These are phyloP conservation scores for Juglanconis oblonga DNA, from an alignment of 2,329 filamentous ascomycete species.

Conservation along the genomic window DNA sequence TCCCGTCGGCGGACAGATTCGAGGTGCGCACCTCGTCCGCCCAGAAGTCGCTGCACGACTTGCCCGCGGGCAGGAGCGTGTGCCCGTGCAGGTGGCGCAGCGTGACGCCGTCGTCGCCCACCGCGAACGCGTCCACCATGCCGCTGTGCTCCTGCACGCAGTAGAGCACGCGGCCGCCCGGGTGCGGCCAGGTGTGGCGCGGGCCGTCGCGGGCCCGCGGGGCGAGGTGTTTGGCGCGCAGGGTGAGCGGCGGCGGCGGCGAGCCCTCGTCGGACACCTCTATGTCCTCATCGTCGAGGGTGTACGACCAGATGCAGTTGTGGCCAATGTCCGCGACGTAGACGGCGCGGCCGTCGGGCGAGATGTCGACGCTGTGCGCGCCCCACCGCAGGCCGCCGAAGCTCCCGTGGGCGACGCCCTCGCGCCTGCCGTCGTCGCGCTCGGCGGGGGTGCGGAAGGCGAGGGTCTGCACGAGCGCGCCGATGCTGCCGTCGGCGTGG, in stretches of 20 bases:
- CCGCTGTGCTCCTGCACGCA: slow-evolving; percentile 22
- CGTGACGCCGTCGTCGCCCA: slow-evolving; percentile 7
- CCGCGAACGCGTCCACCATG: slow-evolving; percentile 20
- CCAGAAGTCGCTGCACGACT: slow-evolving; percentile 12
- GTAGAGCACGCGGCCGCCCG: slow-evolving; percentile 20
- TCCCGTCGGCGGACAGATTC: neutral
- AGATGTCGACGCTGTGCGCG: slow-evolving; percentile 19
- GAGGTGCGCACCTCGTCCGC: slow-evolving; percentile 22
- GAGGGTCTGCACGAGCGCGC: slow-evolving; percentile 15
- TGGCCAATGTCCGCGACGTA: slow-evolving; percentile 22
- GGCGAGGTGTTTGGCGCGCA: slow-evolving; percentile 29
- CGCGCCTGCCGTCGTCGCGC: slow-evolving; percentile 16
- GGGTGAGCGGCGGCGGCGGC: neutral
- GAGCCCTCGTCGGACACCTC: neutral
- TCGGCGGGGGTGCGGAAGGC: slow-evolving; percentile 15
- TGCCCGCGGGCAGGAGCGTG: slow-evolving; percentile 11
- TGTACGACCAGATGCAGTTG: slow-evolving; percentile 21
- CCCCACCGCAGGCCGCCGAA: slow-evolving; percentile 21
- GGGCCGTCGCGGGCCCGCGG: slow-evolving; percentile 19
- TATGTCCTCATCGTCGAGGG: slow-evolving; percentile 2
- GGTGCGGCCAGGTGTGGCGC: slow-evolving; percentile 21
- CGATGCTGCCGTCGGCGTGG: slow-evolving; percentile 14
- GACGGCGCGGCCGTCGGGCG: slow-evolving; percentile 18
- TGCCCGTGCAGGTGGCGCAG: slow-evolving; percentile 17
- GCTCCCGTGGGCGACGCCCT: slow-evolving; percentile 17